A percentile compares a stretch with the other conserved stretches of the same genome.
Evolutionary conservation across 768 basidiomycete genomes (phyloP).

Genomic region (Leucosporidium scottii): DNA sequence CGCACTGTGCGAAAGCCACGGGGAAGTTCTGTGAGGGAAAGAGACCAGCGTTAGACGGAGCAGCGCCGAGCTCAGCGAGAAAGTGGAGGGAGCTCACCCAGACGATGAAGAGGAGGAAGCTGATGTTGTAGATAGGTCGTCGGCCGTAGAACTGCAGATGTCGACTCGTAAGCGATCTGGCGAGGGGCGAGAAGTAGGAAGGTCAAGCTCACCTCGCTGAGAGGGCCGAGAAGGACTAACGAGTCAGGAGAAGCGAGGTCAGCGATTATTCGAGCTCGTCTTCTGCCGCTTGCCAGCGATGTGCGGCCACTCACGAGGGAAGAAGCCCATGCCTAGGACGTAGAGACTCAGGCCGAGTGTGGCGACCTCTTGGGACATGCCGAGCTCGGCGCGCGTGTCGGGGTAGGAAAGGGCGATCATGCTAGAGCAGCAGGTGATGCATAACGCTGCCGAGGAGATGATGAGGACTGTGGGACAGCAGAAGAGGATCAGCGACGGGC

Average conservation of each 20-base stretch:
- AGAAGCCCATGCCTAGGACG: conserved; percentile 27
- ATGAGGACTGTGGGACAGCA: not conserved
- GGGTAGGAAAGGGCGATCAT: conserved; percentile 55
- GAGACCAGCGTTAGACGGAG: too few relatives aligned
- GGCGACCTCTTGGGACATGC: conserved; percentile 52
- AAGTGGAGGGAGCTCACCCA: too few relatives aligned
- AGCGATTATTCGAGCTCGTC: conserved; percentile 43
- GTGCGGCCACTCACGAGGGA: conserved; percentile 20
- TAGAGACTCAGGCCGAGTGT: conserved; percentile 34
- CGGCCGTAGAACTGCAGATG: conserved; percentile 40
- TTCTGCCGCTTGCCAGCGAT: too few relatives aligned
- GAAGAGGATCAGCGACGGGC: too few relatives aligned
- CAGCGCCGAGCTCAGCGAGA: too few relatives aligned
- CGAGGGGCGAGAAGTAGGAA: too few relatives aligned
- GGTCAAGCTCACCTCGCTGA: not conserved
- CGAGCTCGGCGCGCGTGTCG: conserved; percentile 52
- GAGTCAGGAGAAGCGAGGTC: conserved; percentile 48
- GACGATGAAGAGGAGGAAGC: conserved; percentile 22
- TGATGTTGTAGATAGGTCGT: conserved; percentile 46
- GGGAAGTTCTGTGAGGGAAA: conserved; percentile 67
- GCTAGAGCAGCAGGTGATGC: conserved; percentile 43
- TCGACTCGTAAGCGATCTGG: too few relatives aligned
- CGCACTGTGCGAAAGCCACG: conserved; percentile 61
- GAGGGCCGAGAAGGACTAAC: not conserved
- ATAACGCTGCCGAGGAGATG: not conserved